These are phyloP conservation scores for Daedalea quercina DNA, from an alignment of 768 basidiomycete genomes.

Conservation along the genomic window DNA sequence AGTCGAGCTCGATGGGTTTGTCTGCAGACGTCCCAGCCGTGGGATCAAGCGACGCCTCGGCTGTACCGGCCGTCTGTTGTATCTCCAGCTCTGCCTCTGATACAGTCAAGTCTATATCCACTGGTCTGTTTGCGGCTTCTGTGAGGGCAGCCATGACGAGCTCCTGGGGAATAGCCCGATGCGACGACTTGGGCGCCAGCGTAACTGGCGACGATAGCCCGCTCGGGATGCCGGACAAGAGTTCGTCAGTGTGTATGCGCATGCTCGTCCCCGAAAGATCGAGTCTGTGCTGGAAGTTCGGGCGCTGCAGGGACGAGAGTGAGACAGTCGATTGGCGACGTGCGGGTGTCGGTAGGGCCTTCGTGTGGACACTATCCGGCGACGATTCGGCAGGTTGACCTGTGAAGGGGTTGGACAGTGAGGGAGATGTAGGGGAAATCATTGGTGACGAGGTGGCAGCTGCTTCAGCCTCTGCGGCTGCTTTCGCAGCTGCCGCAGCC, in stretches of 20 bases:
- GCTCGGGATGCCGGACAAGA: slow-evolving; percentile 35
- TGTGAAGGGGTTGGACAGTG: slow-evolving; percentile 2
- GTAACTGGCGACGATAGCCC: slow-evolving; percentile 75
- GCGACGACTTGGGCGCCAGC: slow-evolving; percentile 74
- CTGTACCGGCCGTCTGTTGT: slow-evolving; percentile 4
- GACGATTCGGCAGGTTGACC: slow-evolving; percentile 7
- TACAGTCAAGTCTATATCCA: slow-evolving; percentile 59
- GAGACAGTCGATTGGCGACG: slow-evolving; percentile 73
- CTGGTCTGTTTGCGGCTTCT: slow-evolving; percentile 19
- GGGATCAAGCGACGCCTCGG: slow-evolving; percentile 24
- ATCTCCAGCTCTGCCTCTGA: slow-evolving; percentile 25
- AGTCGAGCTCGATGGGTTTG: slow-evolving; percentile 75
- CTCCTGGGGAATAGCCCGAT: slow-evolving; percentile 46
- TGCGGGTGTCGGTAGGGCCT: slow-evolving; percentile 23
- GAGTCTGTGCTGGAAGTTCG: slow-evolving; percentile 65
- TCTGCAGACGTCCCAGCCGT: slow-evolving; percentile 59
- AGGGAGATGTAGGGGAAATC: slow-evolving; percentile 13
- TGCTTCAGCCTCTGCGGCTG: slow-evolving; percentile 23
- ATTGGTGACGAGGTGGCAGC: slow-evolving; percentile 6
- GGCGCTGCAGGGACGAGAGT: slow-evolving; percentile 72
- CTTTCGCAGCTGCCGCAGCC: slow-evolving; percentile 29
- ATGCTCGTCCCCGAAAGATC: slow-evolving; percentile 69
- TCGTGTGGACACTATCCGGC: slow-evolving; percentile 2
- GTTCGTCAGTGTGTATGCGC: slow-evolving; percentile 60
- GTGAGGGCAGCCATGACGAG: slow-evolving; percentile 51